Evolutionary conservation across 805 yeast species (phyloP).

Genomic region (Saccharomyces jurei): DNA sequence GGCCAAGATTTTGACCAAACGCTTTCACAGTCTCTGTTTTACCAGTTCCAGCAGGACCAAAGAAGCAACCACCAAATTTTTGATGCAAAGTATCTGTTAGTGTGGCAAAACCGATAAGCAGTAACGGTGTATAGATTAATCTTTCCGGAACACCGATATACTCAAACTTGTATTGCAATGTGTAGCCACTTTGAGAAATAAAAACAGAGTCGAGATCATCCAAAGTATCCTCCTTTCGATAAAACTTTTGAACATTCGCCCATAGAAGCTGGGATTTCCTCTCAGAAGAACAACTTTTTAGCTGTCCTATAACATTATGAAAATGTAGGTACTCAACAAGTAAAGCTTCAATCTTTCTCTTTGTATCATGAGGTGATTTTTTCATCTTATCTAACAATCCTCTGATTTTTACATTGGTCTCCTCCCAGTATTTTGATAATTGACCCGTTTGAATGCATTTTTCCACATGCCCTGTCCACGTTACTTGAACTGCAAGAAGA

Average conservation of each 20-base stretch:
- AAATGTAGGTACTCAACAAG: conserved; percentile 63
- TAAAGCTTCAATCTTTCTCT: conserved; percentile 49
- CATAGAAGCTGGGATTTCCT: conserved; percentile 33
- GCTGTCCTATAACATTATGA: conserved; percentile 31
- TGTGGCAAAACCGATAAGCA: conserved; percentile 53
- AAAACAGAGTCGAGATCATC: conserved; percentile 32
- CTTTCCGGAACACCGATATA: conserved; percentile 69
- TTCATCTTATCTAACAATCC: not conserved
- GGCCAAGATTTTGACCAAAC: conserved; percentile 69
- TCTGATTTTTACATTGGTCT: not conserved
- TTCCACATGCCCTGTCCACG: conserved; percentile 44
- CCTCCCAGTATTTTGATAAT: not conserved
- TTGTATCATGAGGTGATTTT: conserved; percentile 4
- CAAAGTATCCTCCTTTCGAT: conserved; percentile 21
- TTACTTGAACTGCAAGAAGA: conserved; percentile 47
- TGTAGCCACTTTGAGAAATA: conserved; percentile 46
- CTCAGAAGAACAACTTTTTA: conserved; percentile 10
- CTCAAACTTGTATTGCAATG: conserved; percentile 66
- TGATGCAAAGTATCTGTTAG: conserved; percentile 70
- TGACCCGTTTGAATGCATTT: conserved; percentile 10
- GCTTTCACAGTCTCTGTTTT: conserved; percentile 89
- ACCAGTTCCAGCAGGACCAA: conserved; percentile 98
- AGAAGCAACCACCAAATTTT: conserved; percentile 78
- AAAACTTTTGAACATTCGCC: conserved; percentile 47
- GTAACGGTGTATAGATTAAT: conserved; percentile 68